Base-by-base conservation (phyloP, 1,139 yeast genomes). In the Scheffersomyces titani region DNA sequence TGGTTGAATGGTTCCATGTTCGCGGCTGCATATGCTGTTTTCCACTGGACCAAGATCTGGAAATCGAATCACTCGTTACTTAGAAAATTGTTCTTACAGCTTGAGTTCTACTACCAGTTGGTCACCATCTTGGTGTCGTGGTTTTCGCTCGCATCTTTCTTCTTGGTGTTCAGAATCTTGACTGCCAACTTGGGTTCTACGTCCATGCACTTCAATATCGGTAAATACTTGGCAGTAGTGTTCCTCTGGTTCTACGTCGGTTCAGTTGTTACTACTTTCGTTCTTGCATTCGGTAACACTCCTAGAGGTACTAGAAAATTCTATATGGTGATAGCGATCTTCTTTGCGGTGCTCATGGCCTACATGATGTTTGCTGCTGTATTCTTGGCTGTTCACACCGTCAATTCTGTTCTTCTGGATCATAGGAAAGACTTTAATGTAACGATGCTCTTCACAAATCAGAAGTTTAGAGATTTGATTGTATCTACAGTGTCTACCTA, bases 401-500 rank as follows among this genome's bases (percentile, higher is more conserved):
- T 89, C 44, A 67, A 69, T 19, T 65, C 71, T 18, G 74, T 76
- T 53, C 60, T 79, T 53, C 58, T 67, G 11, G 76, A 72, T 9
- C 77, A 81, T 56, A 75, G 77, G 50, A 76, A 78, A 50, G 75
- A 81, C 60, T 80, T 85, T 64, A 70, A 73, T 3, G 77, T 80
- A 36, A 67, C 70, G 3, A 73, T 86, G 75, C 74, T 89, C 19
- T 81, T 88, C 66, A 79, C 85, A 18, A 86, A 88, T 68, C 72
- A 82, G 19, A 84, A 87, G 61, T 88, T 94, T 73, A 79, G 98
- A 62, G 97, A 94, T 69, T 80, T 94, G 72, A 83, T 93, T 46
- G 86, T 94, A n/a, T 92, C 98, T 9, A 81, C 92, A 66, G 82
- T 85, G 18, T 89, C 97, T 2, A 94, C 99, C 0, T 93, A 92